Percentiles rank a stretch among this genome's conserved stretches.
phyloP scores from a whole-genome alignment of 2,329 filamentous ascomycete species.

The Alternaria brassicicola region DNA sequence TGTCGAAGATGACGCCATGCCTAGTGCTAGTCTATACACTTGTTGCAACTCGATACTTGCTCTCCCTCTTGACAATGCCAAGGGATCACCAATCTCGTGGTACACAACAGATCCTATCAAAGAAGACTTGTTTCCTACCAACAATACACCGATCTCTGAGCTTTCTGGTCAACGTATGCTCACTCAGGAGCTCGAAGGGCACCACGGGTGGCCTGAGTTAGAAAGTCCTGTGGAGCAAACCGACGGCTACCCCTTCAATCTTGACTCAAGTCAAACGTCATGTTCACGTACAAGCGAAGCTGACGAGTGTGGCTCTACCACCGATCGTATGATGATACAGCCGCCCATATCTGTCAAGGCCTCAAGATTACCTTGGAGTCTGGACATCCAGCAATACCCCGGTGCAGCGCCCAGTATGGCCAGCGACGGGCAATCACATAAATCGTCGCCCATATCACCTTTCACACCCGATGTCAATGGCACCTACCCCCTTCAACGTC shows the following conservation, averaged over 20 bases:
- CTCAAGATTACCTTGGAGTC: background rate
- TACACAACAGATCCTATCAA: background rate
- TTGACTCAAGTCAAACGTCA: background rate
- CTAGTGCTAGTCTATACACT: background rate
- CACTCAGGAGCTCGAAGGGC: background rate
- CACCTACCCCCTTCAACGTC: background rate
- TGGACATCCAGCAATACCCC: background rate
- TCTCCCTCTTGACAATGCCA: background rate
- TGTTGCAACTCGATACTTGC: background rate
- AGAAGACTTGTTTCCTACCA: background rate
- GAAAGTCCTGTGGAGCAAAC: background rate
- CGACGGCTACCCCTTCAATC: background rate
- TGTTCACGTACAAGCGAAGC: background rate
- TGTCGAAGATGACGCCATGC: background rate
- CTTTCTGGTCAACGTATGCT: background rate
- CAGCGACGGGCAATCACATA: background rate
- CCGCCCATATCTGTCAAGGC: background rate
- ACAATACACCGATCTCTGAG: background rate
- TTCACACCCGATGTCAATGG: background rate
- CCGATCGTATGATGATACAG: background rate
- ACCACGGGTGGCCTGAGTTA: background rate
- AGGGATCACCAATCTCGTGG: background rate
- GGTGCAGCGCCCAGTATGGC: background rate
- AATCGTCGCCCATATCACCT: constrained; percentile 8
- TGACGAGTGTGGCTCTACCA: background rate